Percentiles rank a stretch among this genome's conserved stretches.
Evolutionary conservation across 305 asterid genomes (phyloP).

Genomic region (Coffea humblotiana): DNA sequence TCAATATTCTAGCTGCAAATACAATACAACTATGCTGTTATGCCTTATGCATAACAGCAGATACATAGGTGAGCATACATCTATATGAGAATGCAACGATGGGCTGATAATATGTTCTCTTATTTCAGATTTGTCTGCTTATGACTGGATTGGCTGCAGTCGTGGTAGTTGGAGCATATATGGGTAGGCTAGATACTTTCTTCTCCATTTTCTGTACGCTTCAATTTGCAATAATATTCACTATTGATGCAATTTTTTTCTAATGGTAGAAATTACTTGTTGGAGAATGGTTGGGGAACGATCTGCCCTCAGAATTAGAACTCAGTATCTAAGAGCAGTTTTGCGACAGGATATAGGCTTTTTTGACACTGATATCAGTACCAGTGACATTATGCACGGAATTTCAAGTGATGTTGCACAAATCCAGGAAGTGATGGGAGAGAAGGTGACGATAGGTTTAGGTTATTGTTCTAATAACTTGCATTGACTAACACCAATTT

Average conservation of each 20-base stretch:
- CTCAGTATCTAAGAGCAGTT: conserved; percentile 71
- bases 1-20: neutral
- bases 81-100: neutral
- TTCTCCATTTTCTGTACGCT: conserved; percentile 1
- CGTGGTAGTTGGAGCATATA: conserved; percentile 76
- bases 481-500: neutral
- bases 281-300: conserved; percentile 89
- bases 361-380: conserved; percentile 71
- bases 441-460: conserved; percentile 48
- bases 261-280: conserved; percentile 67
- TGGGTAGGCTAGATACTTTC: conserved; percentile 42
- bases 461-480: neutral
- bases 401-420: conserved; percentile 89
- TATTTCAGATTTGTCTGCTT: conserved; percentile 55
- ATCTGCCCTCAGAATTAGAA: conserved; percentile 77
- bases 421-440: conserved; percentile 91
- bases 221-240: neutral
- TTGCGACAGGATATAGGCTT: conserved; percentile 69
- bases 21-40: neutral
- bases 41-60: neutral
- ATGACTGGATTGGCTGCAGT: conserved; percentile 71
- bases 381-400: conserved; percentile 89
- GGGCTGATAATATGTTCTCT: neutral
- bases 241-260: neutral
- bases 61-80: neutral